These are phyloP conservation scores for Raddia distichophylla DNA, from an alignment of 176 grass and related monocot species.

Conservation along the genomic window DNA sequence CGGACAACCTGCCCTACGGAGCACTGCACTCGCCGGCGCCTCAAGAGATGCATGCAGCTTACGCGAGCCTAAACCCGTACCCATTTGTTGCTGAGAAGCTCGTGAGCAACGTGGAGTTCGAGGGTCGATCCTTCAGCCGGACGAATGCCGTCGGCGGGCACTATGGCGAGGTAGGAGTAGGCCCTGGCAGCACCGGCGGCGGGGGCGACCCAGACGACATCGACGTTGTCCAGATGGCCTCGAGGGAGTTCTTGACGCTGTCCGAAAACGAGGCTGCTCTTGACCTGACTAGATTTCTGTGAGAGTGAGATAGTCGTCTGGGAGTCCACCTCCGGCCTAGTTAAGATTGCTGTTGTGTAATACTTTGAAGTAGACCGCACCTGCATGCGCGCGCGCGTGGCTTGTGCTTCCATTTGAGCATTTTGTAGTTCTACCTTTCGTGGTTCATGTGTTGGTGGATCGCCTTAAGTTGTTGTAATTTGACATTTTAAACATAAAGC, in stretches of 20 bases:
- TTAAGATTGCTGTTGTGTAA: neutral
- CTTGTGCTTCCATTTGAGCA: too few species aligned
- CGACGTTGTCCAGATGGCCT: conserved; percentile 20
- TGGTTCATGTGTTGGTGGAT: too few species aligned
- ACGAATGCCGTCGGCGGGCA: neutral
- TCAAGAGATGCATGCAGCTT: neutral
- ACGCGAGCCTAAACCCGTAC: neutral
- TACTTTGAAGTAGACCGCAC: too few species aligned
- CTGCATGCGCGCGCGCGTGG: too few species aligned
- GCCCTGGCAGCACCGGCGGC: neutral
- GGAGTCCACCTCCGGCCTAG: neutral
- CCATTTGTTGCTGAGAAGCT: neutral
- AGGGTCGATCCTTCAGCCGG: neutral
- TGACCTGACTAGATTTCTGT: conserved; percentile 7
- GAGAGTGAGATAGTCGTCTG: neutral
- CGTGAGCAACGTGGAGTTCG: neutral
- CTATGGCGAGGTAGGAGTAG: conserved; percentile 1
- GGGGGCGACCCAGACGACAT: neutral
- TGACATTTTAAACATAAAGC: too few species aligned
- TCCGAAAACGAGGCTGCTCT: conserved; percentile 18
- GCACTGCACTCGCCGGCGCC: neutral
- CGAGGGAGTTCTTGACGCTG: conserved; percentile 32
- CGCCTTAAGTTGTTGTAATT: too few species aligned
- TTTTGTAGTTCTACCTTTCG: too few species aligned
- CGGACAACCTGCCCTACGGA: neutral